These are phyloP conservation scores for Fusarium palustre DNA, from an alignment of 2,329 filamentous ascomycete species.

Conservation along the genomic window DNA sequence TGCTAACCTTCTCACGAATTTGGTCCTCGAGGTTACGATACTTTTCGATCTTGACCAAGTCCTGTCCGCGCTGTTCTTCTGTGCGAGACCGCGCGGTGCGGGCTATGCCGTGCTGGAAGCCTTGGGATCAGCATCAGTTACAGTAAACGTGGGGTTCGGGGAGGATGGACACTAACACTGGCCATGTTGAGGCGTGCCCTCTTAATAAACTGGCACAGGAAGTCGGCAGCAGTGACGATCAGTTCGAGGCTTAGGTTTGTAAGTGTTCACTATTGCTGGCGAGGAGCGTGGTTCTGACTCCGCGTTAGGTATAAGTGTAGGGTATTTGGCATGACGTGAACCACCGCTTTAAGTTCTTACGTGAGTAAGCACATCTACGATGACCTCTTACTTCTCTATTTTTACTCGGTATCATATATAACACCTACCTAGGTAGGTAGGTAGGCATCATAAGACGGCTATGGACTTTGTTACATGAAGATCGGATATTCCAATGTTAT, in stretches of 20 bases:
- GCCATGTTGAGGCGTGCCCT: conserved; percentile 34
- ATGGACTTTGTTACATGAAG: not conserved
- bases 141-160: not conserved
- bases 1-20: conserved; percentile 72
- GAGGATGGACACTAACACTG: conserved; percentile 35
- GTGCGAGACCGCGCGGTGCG: conserved; percentile 72
- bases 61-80: conserved; percentile 76
- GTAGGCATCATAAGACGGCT: not conserved
- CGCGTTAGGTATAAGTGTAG: conserved; percentile 25
- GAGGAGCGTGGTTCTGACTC: not conserved
- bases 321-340: conserved; percentile 4
- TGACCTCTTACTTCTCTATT: not conserved
- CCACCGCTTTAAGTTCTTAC: not conserved
- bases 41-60: conserved; percentile 78
- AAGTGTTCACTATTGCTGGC: conserved; percentile 5
- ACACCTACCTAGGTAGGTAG: too few species aligned
- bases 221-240: conserved; percentile 4
- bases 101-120: conserved; percentile 81
- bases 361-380: not conserved
- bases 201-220: conserved; percentile 4
- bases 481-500: not conserved
- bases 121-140: conserved; percentile 46
- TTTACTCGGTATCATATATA: not conserved
- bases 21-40: conserved; percentile 79
- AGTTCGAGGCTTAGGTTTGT: conserved; percentile 7